Conservation (phyloP, 2,329 filamentous ascomycete species). For the Diaporthe citrichinensis region DNA sequence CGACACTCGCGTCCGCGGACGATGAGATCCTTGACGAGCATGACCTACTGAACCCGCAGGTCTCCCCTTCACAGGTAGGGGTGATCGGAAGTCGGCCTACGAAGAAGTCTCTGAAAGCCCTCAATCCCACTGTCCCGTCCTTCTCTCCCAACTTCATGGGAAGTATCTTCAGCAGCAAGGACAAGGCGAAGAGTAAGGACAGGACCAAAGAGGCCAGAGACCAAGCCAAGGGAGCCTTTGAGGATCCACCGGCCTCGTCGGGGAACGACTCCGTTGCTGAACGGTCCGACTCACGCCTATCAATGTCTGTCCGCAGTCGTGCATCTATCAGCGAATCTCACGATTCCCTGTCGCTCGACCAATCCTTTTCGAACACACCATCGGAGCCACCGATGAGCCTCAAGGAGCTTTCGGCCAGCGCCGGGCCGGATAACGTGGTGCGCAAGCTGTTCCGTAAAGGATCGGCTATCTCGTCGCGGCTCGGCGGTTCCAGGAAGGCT, state of each 20-base stretch:
- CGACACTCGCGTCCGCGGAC: slow-evolving; percentile 73
- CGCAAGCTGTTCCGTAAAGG: slow-evolving; percentile 76
- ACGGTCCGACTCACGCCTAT: slow-evolving; percentile 52
- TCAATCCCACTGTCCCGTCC: slow-evolving; percentile 91
- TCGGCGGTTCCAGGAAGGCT: slow-evolving; percentile 65
- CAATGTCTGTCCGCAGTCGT: slow-evolving; percentile 40
- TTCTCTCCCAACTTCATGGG: slow-evolving; percentile 73
- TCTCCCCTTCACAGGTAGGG: slow-evolving; percentile 71
- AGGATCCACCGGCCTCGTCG: slow-evolving; percentile 22
- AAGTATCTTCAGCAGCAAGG: slow-evolving; percentile 69
- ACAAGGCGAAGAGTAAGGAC: slow-evolving; percentile 55
- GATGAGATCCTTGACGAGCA: slow-evolving; percentile 75
- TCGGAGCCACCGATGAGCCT: slow-evolving; percentile 63
- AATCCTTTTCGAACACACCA: slow-evolving; percentile 68
- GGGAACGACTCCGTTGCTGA: slow-evolving; percentile 42
- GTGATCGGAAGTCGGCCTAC: slow-evolving; percentile 85
- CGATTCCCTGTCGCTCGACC: slow-evolving; percentile 70
- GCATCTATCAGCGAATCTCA: slow-evolving; percentile 62
- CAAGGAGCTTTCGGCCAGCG: slow-evolving; percentile 58
- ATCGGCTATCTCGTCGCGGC: slow-evolving; percentile 71
- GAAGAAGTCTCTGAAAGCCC: slow-evolving; percentile 67
- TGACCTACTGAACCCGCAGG: slow-evolving; percentile 66
- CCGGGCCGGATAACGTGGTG: slow-evolving; percentile 67
- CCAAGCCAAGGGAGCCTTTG: slow-evolving; percentile 38
- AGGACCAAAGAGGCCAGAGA: slow-evolving; percentile 55